Evolutionary conservation across 306 rosid species (phyloP).

Genomic region (Cicer arietinum): DNA sequence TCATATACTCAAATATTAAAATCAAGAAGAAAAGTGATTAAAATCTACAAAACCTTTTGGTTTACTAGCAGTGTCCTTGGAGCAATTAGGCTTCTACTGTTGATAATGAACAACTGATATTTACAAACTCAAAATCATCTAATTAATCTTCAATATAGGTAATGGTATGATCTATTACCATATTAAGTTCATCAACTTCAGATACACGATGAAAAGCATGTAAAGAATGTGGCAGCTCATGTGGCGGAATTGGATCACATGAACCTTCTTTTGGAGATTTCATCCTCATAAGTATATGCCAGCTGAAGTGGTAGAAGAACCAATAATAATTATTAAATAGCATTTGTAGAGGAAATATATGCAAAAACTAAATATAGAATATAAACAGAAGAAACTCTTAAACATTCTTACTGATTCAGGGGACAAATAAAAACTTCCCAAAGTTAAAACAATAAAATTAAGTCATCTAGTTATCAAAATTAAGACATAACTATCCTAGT

Average conservation of each 20-base stretch:
- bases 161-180: slow-evolving; percentile 51
- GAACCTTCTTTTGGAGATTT: slow-evolving; percentile 74
- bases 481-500: too few relatives aligned
- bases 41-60: slow-evolving; percentile 29
- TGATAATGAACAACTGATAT: slow-evolving; percentile 13
- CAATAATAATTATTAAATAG: too few relatives aligned
- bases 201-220: slow-evolving; percentile 86
- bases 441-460: background rate
- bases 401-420: slow-evolving; percentile 6
- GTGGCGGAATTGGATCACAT: slow-evolving; percentile 90
- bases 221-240: slow-evolving; percentile 90
- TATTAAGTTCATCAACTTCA: slow-evolving; percentile 66
- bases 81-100: slow-evolving; percentile 4
- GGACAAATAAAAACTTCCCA: background rate
- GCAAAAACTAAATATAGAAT: background rate
- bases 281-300: slow-evolving; percentile 82
- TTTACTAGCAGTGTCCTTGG: slow-evolving; percentile 10
- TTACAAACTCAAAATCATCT: slow-evolving; percentile 18
- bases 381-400: slow-evolving; percentile 12
- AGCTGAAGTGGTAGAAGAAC: too few relatives aligned
- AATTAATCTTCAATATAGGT: slow-evolving; percentile 5
- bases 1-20: slow-evolving; percentile 12
- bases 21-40: slow-evolving; percentile 2
- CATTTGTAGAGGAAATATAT: too few relatives aligned
- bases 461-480: too few relatives aligned